A percentile compares a stretch with the other conserved stretches of the same genome.
These are phyloP conservation scores for Dictyostelium brefeldianum DNA, from an alignment of 78 protist species.

Conservation along the genomic window DNA sequence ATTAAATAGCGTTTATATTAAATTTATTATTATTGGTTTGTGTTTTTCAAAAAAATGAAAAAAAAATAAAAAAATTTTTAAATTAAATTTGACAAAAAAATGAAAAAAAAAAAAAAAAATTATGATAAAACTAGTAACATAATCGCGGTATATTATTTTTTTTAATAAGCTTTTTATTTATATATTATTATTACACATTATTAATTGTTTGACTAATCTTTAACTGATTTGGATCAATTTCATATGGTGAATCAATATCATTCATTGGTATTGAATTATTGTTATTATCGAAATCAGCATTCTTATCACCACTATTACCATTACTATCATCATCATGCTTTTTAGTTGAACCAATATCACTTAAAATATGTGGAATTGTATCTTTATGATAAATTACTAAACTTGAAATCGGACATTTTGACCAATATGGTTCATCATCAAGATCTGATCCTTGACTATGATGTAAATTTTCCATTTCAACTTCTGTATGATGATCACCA, in stretches of 20 bases:
- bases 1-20: not conserved
- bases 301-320: not conserved
- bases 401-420: slow-evolving; percentile 46
- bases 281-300: not conserved
- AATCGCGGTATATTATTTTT: too few relatives aligned
- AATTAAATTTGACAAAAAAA: too few relatives aligned
- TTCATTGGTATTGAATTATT: not conserved
- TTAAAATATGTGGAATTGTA: not conserved
- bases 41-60: too few relatives aligned
- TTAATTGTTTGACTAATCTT: not conserved
- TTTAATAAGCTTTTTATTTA: not conserved
- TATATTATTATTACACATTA: not conserved
- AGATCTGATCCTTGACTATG: not conserved
- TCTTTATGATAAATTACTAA: slow-evolving; percentile 55
- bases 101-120: too few relatives aligned
- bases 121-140: too few relatives aligned
- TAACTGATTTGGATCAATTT: slow-evolving; percentile 27
- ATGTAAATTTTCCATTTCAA: not conserved
- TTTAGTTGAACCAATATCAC: not conserved
- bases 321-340: not conserved
- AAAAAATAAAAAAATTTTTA: too few relatives aligned
- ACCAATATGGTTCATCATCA: slow-evolving; percentile 51
- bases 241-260: not conserved
- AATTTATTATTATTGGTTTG: too few relatives aligned
- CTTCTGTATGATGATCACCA: not conserved